A percentile compares a stretch with the other conserved stretches of the same genome.
These are phyloP conservation scores for Chlorella ohadii DNA, from an alignment of 139 green algal species.

Conservation along the genomic window DNA sequence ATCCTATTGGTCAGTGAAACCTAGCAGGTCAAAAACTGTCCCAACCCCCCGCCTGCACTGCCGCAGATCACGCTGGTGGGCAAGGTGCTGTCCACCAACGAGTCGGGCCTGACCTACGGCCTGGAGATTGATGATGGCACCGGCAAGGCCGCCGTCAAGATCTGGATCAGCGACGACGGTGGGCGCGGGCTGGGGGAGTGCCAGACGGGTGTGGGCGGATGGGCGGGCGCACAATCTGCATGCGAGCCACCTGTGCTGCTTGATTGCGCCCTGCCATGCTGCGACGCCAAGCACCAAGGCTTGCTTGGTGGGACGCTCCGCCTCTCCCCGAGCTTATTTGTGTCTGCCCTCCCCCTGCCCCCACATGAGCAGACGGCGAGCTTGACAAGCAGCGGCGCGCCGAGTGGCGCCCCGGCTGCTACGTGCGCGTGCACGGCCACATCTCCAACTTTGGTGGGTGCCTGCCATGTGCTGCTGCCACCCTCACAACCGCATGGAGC, in stretches of 20 bases:
- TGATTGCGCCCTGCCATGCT: no score
- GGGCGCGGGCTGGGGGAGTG: neutral
- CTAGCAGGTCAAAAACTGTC: no score
- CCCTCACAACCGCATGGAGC: no score
- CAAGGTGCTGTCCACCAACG: constrained; percentile 59
- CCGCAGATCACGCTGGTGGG: constrained; percentile 79
- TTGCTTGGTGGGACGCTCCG: no score
- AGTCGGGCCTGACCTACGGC: constrained; percentile 43
- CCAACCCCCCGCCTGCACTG: no score
- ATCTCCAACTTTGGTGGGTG: constrained; percentile 50
- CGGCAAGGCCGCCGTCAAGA: constrained; percentile 59
- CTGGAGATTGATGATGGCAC: constrained; percentile 79
- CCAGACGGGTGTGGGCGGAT: no score
- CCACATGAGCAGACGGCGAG: constrained; percentile 26
- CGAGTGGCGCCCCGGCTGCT: constrained; percentile 60
- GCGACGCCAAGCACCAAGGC: no score
- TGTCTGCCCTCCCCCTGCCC: neutral
- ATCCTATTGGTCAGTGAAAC: no score
- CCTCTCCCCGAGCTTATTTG: no score
- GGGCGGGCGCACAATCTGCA: no score
- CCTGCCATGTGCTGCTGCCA: no score
- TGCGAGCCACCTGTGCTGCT: no score
- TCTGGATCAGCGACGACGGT: constrained; percentile 64
- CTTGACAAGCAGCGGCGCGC: constrained; percentile 44
- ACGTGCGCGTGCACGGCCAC: constrained; percentile 81